phyloP scores from a whole-genome alignment of 768 basidiomycete genomes.

The Heimioporus sp. region DNA sequence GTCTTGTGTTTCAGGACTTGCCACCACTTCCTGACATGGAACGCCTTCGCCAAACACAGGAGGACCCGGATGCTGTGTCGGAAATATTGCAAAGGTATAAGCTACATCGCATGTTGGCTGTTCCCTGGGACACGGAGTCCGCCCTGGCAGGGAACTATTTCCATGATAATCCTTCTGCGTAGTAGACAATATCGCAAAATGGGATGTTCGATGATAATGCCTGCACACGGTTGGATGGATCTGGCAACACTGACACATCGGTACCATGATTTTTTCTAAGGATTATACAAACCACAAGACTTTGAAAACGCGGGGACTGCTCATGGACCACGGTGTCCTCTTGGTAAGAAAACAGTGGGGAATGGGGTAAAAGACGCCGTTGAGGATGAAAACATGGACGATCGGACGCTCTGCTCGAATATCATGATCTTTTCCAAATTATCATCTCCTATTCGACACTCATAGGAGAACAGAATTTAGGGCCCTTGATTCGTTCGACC shows the following conservation, averaged over 20 bases:
- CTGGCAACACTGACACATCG: no score
- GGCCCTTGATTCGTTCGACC: constrained; percentile 34
- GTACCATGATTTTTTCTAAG: no score
- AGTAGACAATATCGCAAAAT: constrained; percentile 3
- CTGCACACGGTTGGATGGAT: neutral
- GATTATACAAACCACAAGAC: no score
- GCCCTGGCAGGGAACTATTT: constrained; percentile 67
- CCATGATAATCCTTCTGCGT: constrained; percentile 51
- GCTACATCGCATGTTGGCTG: constrained; percentile 40
- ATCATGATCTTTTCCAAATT: constrained; percentile 42
- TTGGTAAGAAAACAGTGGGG: no score
- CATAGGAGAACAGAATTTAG: constrained; percentile 30
- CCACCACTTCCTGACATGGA: constrained; percentile 56
- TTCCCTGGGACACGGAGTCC: constrained; percentile 41
- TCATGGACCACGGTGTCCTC: no score
- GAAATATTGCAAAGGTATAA: constrained; percentile 50
- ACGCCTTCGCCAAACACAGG: constrained; percentile 33
- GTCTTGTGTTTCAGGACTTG: constrained; percentile 61
- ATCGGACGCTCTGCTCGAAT: no score
- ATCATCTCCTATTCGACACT: constrained; percentile 67
- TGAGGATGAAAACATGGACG: no score
- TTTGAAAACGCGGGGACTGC: no score
- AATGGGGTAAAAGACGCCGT: no score
- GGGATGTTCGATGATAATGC: neutral
- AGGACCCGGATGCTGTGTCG: constrained; percentile 42